Base-by-base conservation (phyloP, 2,329 filamentous ascomycete species). In the Neonectria magnoliae region DNA sequence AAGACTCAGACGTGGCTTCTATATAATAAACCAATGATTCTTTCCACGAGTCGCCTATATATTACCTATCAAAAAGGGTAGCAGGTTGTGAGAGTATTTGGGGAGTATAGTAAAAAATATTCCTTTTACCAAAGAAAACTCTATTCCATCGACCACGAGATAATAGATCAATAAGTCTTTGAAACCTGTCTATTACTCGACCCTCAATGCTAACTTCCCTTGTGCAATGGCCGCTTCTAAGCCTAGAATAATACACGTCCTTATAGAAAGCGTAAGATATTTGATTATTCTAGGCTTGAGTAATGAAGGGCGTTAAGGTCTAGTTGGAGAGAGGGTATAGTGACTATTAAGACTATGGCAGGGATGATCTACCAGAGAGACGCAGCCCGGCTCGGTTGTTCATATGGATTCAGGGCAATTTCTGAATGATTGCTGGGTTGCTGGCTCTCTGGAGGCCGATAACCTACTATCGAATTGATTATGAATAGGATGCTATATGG, bases 401-500 rank as follows among this genome's bases (percentile, higher is more conserved):
- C 2, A 56, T 45, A 13, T 56, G 14, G n/a, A 44, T 16, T 20
- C 22, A 45, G 53, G 27, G 53, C 53, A 56, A 56, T 56, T 31
- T 56, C 53, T 33, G 25, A 56, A 56, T 44, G 20, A 45, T 44
- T 6, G 11, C 10, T 45, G 4, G 38, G 53, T 45, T 56, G 14
- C 9, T 25, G 38, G 36, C 53, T 56, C 41, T 56, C 36, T 45
- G 38, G 25, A 45, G 25, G 38, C 14, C 25, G 38, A 56, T 44
- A 56, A 13, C 20, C 53, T 45, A 56, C 38, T 56, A 44, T 56
- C 38, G 38, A 56, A 56, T 56, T 56, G 41, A 56, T 56, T 31
- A 56, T 56, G 38, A 56, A 56, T 31, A 45, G 36, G 27, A 56
- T 45, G 7, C 38, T n/a, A 20, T 56, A 27, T 20, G 14, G 53